phyloP scores from a whole-genome alignment of 306 rosid genomes.

The Pterocarpus santalinus region DNA sequence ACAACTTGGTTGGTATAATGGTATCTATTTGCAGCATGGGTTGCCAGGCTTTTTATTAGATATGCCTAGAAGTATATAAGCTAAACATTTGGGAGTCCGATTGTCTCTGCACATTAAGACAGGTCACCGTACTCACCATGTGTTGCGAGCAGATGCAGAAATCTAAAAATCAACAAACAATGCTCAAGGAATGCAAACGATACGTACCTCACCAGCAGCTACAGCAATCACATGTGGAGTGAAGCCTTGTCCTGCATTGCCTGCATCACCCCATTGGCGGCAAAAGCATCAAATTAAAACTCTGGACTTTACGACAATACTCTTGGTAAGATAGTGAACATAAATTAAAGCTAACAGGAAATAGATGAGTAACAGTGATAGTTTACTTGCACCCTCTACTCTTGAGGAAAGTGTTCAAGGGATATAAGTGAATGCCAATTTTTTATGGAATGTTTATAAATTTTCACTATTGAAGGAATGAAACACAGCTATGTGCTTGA shows the following conservation, averaged over 20 bases:
- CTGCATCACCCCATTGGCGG: constrained; percentile 62
- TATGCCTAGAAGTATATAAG: background rate
- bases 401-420: background rate
- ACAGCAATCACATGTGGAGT: constrained; percentile 81
- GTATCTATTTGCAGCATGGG: background rate
- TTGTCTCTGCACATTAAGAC: background rate
- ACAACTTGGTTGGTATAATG: constrained; percentile 2
- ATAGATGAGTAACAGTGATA: background rate
- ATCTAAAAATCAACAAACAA: constrained; percentile 32
- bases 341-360: constrained; percentile 34
- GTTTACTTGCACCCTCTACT: constrained; percentile 13
- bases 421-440: background rate
- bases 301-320: constrained; percentile 20
- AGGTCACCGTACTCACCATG: constrained; percentile 14
- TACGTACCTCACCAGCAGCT: constrained; percentile 88
- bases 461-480: background rate
- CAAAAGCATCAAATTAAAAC: constrained; percentile 38
- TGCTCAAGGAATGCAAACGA: constrained; percentile 35
- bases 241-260: constrained; percentile 88
- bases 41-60: background rate
- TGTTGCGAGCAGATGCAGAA: constrained; percentile 24
- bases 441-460: background rate
- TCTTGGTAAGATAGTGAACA: background rate
- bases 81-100: background rate
- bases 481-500: background rate